Evolutionary conservation across 306 rosid genomes (phyloP), one percentile per base, ranked within the genome.

Genomic region (Corylus heterophylla): DNA sequence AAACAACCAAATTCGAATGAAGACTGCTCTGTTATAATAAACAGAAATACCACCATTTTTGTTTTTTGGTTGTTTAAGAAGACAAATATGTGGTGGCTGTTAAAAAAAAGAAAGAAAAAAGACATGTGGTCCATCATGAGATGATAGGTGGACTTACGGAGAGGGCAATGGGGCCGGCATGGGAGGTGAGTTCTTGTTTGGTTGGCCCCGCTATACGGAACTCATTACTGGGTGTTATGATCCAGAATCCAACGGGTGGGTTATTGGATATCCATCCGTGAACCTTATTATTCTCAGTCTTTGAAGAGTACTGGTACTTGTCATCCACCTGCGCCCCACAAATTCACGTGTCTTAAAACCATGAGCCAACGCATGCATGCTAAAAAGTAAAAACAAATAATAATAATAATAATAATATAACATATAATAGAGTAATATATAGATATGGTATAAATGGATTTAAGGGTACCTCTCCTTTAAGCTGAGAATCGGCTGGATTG

Each of bases 131-230:
- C 8, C 8, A 4, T 4, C 7, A 1, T 4, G 62, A 55, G n/a
- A 55, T 55, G 22, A 55, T n/a, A 12, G 31, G 9, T 44, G 39
- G 75, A 80, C 93, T 73, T 85, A 95, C 98, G 0, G 90, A 76
- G 62, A 95, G 99, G 1, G 81, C n/a, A 35, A 18, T 80, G 45
- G 98, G 97, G 72, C 98, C 99, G 4, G 83, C 92, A 61, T 95
- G 99, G 71, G 92, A 92, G 13, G 99, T 95, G 54, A 95, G 98
- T 5, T 91, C 98, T 86, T 95, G 98, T 83, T 91, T 93, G 64
- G 68, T 2, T 5, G 99, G 98, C 13, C 98, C 99, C 16, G 66
- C 84, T 13, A 83, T 66, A 0, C 94, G 93, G 42, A 90, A 92
- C 80, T 95, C 99, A 22, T 80, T 80, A 44, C 91, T 90, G 0